Base-by-base conservation (phyloP, 176 grass and related monocot species). In the Aechmea fasciata region DNA sequence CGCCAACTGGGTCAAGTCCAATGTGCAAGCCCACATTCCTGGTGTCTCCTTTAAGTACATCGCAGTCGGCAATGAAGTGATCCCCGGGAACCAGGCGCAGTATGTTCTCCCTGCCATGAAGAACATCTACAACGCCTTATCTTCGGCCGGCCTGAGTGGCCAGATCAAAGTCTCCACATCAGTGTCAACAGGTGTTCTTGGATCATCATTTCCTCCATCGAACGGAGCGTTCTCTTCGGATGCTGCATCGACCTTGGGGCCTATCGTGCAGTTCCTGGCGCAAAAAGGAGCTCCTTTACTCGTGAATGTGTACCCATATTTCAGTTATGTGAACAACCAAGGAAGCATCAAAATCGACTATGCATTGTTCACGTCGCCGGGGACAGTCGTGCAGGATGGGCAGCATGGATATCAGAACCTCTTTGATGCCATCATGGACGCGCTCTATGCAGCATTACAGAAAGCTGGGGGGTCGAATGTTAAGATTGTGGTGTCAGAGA, bases 291-390 rank as follows among this genome's bases (percentile, higher is more conserved):
- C 88, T 6, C 92, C 92, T 9, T 75, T 96, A 2, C 78, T 96
- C 17, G 75, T 75, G 14, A 96, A 96, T 77, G 73, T 91, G 17
- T 96, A 91, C 73, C 83, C 92, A 0, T 96, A 96, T 79, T 85
- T 96, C 78, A 74, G 75, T 11, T 89, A 89, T 71, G 68, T 8
- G 0, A 20, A 20, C 3, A 50, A 71, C 51, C 23, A 10, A 0
- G 11, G 1, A 0, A 1, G 53, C 17, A 80, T 91, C 61, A 7
- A 52, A 3, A 50, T 87, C 2, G 1, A 57, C 33, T 91, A 80
- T 33, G 83, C 88, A 0, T 69, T 86, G 7, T 89, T 96, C 83
- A 83, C 87, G 0, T 49, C 79, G 12, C 29, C 62, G 0, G 75
- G 64, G n/a, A 73, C 72, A 0, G 79, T 85, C 7, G 88, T 91